These are phyloP conservation scores for Blumeria graminis DNA, from an alignment of 2,329 filamentous ascomycete species.

Conservation along the genomic window DNA sequence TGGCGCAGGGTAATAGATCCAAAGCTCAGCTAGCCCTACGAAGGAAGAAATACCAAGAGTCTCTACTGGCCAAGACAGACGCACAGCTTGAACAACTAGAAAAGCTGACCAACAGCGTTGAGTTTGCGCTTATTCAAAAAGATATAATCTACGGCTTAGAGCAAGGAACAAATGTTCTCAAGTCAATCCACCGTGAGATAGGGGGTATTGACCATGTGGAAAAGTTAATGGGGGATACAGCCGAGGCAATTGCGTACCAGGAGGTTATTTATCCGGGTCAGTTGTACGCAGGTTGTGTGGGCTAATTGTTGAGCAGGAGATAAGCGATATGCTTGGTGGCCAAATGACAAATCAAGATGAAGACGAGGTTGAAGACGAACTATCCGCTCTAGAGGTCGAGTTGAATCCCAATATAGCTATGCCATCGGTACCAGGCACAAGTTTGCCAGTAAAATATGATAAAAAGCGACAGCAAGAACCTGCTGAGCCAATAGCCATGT, in stretches of 20 bases:
- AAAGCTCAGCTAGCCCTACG: constrained; percentile 71
- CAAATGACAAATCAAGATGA: constrained; percentile 87
- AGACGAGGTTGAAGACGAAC: constrained; percentile 90
- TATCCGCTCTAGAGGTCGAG: constrained; percentile 56
- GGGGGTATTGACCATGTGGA: constrained; percentile 83
- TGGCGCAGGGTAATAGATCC: constrained; percentile 55
- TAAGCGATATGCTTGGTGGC: constrained; percentile 73
- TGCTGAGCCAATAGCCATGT: constrained; percentile 11
- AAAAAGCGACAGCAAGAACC: constrained; percentile 10
- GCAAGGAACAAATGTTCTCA: constrained; percentile 72
- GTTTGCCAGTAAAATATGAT: constrained; percentile 10
- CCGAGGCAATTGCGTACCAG: constrained; percentile 79
- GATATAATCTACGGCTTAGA: constrained; percentile 82
- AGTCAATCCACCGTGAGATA: constrained; percentile 88
- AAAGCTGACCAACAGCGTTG: constrained; percentile 65
- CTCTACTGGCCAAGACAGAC: constrained; percentile 70
- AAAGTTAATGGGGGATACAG: constrained; percentile 80
- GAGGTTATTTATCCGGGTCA: constrained; percentile 28
- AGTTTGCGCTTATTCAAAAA: constrained; percentile 92
- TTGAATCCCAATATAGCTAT: constrained; percentile 17
- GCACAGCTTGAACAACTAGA: constrained; percentile 84
- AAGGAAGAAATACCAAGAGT: constrained; percentile 91
- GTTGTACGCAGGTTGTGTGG: background rate
- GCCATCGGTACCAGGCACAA: constrained; percentile 12
- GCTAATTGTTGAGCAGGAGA: constrained; percentile 32